Percentiles rank a stretch among this genome's conserved stretches.
Conservation (phyloP, 768 basidiomycete genomes). For the Sistotremastrum niveocremeum region DNA sequence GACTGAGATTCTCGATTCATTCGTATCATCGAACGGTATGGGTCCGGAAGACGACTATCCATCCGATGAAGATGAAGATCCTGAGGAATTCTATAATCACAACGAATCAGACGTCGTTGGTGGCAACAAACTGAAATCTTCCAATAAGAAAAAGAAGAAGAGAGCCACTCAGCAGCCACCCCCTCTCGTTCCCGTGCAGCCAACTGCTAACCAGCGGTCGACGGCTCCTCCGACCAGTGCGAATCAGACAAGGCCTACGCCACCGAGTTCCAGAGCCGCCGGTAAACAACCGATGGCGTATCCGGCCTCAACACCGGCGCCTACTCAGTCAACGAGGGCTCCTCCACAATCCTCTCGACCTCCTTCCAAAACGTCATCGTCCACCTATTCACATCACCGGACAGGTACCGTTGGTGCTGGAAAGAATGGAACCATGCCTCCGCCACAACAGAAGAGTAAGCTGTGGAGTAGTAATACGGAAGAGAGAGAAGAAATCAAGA, state of each 20-base stretch:
- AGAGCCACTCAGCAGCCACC: slow-evolving; percentile 3
- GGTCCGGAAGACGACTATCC: slow-evolving; percentile 21
- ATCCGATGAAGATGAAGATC: slow-evolving; percentile 29
- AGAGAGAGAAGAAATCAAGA: slow-evolving; percentile 94
- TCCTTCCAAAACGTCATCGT: slow-evolving; percentile 30
- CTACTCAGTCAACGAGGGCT: slow-evolving; percentile 30
- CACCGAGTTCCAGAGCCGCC: slow-evolving; percentile 70
- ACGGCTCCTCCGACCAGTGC: slow-evolving; percentile 20
- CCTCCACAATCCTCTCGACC: slow-evolving; percentile 44
- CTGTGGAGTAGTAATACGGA: slow-evolving; percentile 92
- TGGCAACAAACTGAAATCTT: background rate
- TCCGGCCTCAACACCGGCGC: slow-evolving; percentile 23
- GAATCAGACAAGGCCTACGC: slow-evolving; percentile 20
- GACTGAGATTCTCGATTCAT: no score
- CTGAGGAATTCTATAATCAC: slow-evolving; percentile 19
- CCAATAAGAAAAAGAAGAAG: slow-evolving; percentile 12
- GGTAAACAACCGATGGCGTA: slow-evolving; percentile 92
- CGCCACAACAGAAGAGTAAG: slow-evolving; percentile 48
- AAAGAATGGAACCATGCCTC: slow-evolving; percentile 19
- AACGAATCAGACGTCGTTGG: background rate
- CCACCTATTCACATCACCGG: slow-evolving; percentile 39
- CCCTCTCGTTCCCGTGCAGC: slow-evolving; percentile 7
- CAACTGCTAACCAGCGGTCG: no score
- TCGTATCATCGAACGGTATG: slow-evolving; percentile 26
- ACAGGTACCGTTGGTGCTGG: slow-evolving; percentile 23